Evolutionary conservation across 208 protist genomes (phyloP), one percentile per base, ranked within the genome.

Genomic region (Trypanosoma platydactyli): DNA sequence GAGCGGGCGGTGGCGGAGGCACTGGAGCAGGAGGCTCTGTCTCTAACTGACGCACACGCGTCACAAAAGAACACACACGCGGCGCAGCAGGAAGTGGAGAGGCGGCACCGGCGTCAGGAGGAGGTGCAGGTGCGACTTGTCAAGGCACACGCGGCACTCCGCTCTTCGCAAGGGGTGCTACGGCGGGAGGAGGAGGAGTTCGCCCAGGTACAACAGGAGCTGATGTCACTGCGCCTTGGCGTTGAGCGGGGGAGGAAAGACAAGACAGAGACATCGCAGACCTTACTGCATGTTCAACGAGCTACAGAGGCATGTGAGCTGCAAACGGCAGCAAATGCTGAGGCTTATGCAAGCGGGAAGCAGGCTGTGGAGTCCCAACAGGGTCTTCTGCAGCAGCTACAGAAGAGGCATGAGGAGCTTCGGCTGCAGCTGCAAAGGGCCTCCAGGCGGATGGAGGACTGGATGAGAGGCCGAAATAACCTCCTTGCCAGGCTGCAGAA

Each of bases 171-270:
- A n/a, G 85, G 80, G 75, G 51, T 25, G 16, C 53, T 69, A 9
- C 30, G 53, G 29, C 52, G 53, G 3, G 76, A 75, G 18, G 53
- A 59, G 13, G 72, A 51, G 11, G 84, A 88, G 49, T 78, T 79
- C 20, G 50, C 51, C 20, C 29, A 33, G 25, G 76, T 77, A 1
- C 50, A 84, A 45, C 56, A 61, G 41, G 77, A 88, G 56, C 45
- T 84, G 16, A 61, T 71, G 6, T 70, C 58, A 3, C 56, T 81
- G 52, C 83, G 79, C 41, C 22, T 33, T 20, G 50, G 56, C 9
- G 63, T 89, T 16, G 72, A 71, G 22, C 60, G 70, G 5, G 68
- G 69, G 12, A 68, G 87, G 11, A 55, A 56, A 13, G 84, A 89
- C 25, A 80, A 88, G 51, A 52, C 40, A 13, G 77, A 83, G 41